These are phyloP conservation scores for Dendrobium officinale DNA, from an alignment of 106 monocot species.

Conservation along the genomic window DNA sequence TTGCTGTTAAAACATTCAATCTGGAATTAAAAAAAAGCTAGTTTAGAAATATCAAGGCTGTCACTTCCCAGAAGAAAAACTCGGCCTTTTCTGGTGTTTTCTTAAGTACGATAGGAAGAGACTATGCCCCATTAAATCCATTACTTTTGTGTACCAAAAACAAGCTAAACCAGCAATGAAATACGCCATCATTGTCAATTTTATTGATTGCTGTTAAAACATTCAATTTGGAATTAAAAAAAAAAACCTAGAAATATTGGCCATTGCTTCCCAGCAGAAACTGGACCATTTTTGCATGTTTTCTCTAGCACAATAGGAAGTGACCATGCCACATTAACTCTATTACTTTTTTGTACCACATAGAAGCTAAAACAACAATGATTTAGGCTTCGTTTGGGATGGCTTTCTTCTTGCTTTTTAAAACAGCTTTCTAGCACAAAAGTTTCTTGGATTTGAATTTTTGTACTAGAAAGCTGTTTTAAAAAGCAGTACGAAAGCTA, in stretches of 20 bases:
- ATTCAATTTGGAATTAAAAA: not conserved
- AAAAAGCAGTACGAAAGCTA: too few relatives aligned
- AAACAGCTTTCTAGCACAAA: too few relatives aligned
- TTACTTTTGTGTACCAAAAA: too few relatives aligned
- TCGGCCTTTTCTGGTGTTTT: not conserved
- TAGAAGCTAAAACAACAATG: too few relatives aligned
- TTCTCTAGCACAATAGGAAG: not conserved
- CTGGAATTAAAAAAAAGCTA: not conserved
- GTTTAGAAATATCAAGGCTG: not conserved
- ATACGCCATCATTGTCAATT: too few relatives aligned
- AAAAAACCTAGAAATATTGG: not conserved
- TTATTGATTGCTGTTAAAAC: not conserved
- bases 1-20: not conserved
- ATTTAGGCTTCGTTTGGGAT: too few relatives aligned
- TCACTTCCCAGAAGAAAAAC: not conserved
- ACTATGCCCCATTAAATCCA: not conserved
- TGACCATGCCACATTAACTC: not conserved
- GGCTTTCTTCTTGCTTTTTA: too few relatives aligned
- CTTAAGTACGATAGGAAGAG: not conserved
- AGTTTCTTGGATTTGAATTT: too few relatives aligned
- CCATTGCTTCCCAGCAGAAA: not conserved
- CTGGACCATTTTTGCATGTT: not conserved
- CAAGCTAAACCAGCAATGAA: too few relatives aligned
- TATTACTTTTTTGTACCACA: not conserved
- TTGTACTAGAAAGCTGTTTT: too few relatives aligned